phyloP scores from a whole-genome alignment of 352 stramenopile species.

The Phytophthora macrochlamydospora region DNA sequence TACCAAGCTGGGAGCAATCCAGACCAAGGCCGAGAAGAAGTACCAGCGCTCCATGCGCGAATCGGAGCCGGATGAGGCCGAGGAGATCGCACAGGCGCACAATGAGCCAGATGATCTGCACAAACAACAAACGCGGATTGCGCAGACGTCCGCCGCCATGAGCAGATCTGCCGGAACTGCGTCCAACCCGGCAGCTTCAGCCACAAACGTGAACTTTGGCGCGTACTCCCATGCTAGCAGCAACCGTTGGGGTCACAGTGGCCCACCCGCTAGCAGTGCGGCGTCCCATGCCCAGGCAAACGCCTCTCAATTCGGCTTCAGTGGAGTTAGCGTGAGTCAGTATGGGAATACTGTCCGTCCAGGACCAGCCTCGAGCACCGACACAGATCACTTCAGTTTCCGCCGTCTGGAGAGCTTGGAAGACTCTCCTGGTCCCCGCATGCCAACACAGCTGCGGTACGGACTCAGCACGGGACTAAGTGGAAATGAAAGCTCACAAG shows the following conservation, averaged over 20 bases:
- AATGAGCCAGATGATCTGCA: conserved; percentile 46
- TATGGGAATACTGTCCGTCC: conserved; percentile 6
- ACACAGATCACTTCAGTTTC: conserved; percentile 36
- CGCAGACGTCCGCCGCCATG: conserved; percentile 42
- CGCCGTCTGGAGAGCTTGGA: conserved; percentile 30
- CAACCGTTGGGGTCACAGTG: conserved; percentile 9
- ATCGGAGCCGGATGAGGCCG: conserved; percentile 28
- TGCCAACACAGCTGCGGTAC: conserved; percentile 6
- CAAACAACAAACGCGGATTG: conserved; percentile 69
- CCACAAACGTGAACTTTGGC: conserved; percentile 32
- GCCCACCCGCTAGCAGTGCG: conserved; percentile 22
- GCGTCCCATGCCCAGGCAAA: conserved; percentile 32
- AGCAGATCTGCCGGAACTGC: conserved; percentile 32
- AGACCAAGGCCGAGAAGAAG: conserved; percentile 88
- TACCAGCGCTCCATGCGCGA: conserved; percentile 56
- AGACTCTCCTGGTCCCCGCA: conserved; percentile 1
- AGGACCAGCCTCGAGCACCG: neutral
- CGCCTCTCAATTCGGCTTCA: conserved; percentile 39
- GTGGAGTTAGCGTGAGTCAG: conserved; percentile 18
- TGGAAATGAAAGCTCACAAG: conserved; percentile 27
- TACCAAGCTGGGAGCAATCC: conserved; percentile 81
- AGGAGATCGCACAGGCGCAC: conserved; percentile 29
- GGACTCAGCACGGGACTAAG: conserved; percentile 31
- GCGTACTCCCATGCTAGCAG: conserved; percentile 16
- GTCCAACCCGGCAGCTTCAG: conserved; percentile 25